Conservation (phyloP, 2,329 filamentous ascomycete species). For the Xylaria digitata region DNA sequence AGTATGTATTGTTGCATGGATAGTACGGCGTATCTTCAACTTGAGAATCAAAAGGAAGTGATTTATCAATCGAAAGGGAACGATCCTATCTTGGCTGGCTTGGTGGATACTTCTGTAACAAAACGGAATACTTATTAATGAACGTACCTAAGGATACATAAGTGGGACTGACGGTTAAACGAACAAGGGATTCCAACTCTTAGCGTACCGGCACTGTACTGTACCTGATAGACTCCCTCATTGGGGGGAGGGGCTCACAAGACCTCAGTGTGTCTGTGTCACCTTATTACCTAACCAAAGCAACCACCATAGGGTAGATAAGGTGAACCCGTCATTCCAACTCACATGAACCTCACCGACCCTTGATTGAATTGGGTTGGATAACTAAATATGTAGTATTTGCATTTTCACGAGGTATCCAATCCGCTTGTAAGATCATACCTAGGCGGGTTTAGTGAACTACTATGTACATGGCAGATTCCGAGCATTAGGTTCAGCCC, state of each 20-base stretch:
- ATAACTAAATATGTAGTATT: neutral
- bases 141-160: neutral
- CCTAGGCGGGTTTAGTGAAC: constrained; percentile 8
- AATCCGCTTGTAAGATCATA: neutral
- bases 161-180: neutral
- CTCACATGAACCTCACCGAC: neutral
- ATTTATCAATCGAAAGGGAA: constrained; percentile 4
- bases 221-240: neutral
- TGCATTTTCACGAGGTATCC: neutral
- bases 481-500: neutral
- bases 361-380: neutral
- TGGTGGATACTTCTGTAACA: neutral
- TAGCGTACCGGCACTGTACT: constrained; percentile 1
- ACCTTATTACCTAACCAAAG: neutral
- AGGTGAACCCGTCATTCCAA: too few species aligned
- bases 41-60: neutral
- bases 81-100: neutral
- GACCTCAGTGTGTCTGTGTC: neutral
- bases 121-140: neutral
- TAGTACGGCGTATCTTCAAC: neutral
- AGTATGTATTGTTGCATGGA: constrained; percentile 49
- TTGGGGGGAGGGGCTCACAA: neutral
- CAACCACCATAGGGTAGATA: neutral
- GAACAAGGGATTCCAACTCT: neutral
- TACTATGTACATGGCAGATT: neutral